Conservation (phyloP, 305 asterid genomes). For the Fraxinus sp. region DNA sequence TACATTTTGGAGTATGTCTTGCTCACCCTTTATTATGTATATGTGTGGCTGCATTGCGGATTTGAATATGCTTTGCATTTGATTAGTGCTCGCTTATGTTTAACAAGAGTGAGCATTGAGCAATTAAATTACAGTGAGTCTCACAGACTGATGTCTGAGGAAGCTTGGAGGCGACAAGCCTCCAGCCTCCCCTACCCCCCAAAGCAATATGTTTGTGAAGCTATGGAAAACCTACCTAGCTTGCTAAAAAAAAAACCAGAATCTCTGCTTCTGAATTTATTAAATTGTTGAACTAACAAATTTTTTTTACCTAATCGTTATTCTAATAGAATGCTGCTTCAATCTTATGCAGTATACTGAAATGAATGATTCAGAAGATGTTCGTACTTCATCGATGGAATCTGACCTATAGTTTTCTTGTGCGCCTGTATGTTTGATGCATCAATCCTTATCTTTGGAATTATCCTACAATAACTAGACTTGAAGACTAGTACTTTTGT, state of each 20-base stretch:
- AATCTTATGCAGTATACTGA: slow-evolving; percentile 43
- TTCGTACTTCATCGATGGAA: slow-evolving; percentile 13
- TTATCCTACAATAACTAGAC: neutral
- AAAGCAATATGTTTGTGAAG: neutral
- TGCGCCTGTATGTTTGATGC: slow-evolving; percentile 21
- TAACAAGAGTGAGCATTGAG: neutral
- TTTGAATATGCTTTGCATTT: neutral
- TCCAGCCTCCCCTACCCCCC: neutral
- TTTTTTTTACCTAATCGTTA: neutral
- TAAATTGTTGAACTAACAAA: neutral
- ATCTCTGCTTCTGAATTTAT: neutral
- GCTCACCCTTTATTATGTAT: neutral
- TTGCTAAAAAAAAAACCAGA: neutral
- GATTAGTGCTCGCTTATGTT: neutral
- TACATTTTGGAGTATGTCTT: neutral
- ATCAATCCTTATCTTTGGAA: slow-evolving; percentile 3
- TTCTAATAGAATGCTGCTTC: slow-evolving; percentile 17
- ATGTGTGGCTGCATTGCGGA: neutral
- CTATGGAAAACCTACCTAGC: neutral
- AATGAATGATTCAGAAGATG: slow-evolving; percentile 29
- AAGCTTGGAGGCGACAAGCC: neutral
- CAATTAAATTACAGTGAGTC: neutral
- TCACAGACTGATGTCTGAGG: neutral
- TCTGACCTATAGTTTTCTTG: slow-evolving; percentile 12
- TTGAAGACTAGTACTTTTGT: slow-evolving; percentile 1